These are phyloP conservation scores for Hylodesmum podocarpum DNA, from an alignment of 306 rosid genomes.

Conservation along the genomic window DNA sequence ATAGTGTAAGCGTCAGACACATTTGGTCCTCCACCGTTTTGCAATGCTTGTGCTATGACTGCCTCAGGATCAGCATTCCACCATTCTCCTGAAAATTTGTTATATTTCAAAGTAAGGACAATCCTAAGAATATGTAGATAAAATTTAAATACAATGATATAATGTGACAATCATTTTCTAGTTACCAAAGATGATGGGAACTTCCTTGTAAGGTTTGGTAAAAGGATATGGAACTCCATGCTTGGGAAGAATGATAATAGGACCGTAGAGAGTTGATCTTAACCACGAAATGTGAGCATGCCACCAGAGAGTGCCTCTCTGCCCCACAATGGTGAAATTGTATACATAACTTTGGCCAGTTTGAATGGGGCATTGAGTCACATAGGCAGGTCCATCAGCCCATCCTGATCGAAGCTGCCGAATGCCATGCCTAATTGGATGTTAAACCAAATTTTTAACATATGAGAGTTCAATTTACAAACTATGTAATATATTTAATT, in stretches of 20 bases:
- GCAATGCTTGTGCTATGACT: slow-evolving; percentile 51
- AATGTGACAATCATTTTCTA: background rate
- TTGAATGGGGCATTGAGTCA: slow-evolving; percentile 74
- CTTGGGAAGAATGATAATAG: slow-evolving; percentile 59
- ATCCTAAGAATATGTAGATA: background rate
- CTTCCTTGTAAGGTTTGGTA: slow-evolving; percentile 45
- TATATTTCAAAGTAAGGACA: background rate
- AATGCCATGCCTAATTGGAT: slow-evolving; percentile 60
- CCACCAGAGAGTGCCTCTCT: slow-evolving; percentile 71
- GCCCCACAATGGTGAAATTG: slow-evolving; percentile 58
- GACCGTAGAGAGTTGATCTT: slow-evolving; percentile 62
- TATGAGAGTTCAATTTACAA: background rate
- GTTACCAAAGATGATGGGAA: slow-evolving; percentile 46
- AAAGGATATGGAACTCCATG: slow-evolving; percentile 47
- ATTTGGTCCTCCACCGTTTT: slow-evolving; percentile 71
- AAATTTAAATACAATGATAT: background rate
- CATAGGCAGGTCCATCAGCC: slow-evolving; percentile 74
- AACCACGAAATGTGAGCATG: slow-evolving; percentile 76
- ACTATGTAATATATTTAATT: background rate
- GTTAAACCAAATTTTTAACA: background rate
- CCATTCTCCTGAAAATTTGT: slow-evolving; percentile 60
- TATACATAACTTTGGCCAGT: slow-evolving; percentile 60
- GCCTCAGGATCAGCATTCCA: slow-evolving; percentile 62
- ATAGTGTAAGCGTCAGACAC: slow-evolving; percentile 70
- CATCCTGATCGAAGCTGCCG: slow-evolving; percentile 59